Conservation (phyloP, 108 stramenopile genomes). For the Discostella pseudostelligera region DNA sequence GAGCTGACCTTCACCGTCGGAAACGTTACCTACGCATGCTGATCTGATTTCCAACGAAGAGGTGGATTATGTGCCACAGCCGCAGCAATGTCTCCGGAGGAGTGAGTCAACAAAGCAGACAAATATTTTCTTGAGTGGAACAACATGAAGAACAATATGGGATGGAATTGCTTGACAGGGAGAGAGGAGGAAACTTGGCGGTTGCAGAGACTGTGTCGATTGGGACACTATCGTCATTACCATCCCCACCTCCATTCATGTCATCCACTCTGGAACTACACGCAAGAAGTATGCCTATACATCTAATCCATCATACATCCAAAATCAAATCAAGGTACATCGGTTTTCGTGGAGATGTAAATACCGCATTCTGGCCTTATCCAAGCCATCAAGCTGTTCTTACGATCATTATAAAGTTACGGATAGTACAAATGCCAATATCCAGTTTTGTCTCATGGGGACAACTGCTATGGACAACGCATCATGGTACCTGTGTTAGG, state of each 20-base stretch:
- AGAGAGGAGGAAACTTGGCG: no score
- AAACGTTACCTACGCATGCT: no score
- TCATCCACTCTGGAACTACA: background rate
- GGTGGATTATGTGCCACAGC: no score
- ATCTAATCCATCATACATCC: background rate
- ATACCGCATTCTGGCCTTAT: background rate
- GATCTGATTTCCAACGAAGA: no score
- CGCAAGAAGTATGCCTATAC: conserved; percentile 1
- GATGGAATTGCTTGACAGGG: no score
- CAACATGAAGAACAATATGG: no score
- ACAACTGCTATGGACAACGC: background rate
- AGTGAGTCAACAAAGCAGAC: no score
- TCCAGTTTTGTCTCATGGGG: background rate
- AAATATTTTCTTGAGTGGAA: no score
- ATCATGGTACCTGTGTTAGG: background rate
- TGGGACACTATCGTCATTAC: conserved; percentile 8
- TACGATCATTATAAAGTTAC: conserved; percentile 1
- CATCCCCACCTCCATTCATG: conserved; percentile 12
- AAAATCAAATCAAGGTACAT: conserved; percentile 13
- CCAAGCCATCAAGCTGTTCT: background rate
- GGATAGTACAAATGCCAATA: background rate
- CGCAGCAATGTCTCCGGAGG: no score
- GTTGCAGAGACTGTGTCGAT: conserved; percentile 7
- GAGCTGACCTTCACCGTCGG: no score
- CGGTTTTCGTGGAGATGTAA: conserved; percentile 3